A percentile compares a stretch with the other conserved stretches of the same genome.
Conservation (phyloP, 2,329 filamentous ascomycete species). For the Blastomyces parvus region DNA sequence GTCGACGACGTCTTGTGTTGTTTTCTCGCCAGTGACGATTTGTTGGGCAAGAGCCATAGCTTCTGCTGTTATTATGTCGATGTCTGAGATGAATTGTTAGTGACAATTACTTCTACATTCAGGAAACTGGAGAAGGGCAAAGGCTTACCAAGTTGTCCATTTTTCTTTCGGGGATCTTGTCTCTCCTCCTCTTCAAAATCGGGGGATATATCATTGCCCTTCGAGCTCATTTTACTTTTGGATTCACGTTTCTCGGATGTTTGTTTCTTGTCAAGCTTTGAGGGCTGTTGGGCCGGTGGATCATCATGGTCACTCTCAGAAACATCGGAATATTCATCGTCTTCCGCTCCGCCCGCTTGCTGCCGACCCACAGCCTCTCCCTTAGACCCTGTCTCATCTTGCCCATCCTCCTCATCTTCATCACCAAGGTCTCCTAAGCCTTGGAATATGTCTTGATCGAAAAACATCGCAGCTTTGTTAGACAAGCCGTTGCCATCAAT, state of each 20-base stretch:
- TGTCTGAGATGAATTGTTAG: conserved; percentile 47
- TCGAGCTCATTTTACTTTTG: conserved; percentile 18
- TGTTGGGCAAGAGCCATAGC: conserved; percentile 95
- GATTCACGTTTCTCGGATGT: conserved; percentile 17
- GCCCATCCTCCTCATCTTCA: conserved; percentile 44
- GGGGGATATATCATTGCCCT: conserved; percentile 24
- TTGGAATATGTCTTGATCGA: conserved; percentile 90
- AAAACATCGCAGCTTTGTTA: conserved; percentile 77
- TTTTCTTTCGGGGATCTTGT: conserved; percentile 33
- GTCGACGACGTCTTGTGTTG: conserved; percentile 69
- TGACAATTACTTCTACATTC: not conserved
- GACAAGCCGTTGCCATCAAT: conserved; percentile 53
- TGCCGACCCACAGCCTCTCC: not conserved
- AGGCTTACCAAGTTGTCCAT: conserved; percentile 36
- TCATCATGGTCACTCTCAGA: not conserved
- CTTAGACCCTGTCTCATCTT: conserved; percentile 31
- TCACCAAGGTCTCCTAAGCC: conserved; percentile 61
- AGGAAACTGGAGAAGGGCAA: conserved; percentile 17
- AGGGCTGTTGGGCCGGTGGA: conserved; percentile 6
- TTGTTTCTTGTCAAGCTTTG: conserved; percentile 19
- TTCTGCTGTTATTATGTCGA: conserved; percentile 98
- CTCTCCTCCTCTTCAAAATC: conserved; percentile 28
- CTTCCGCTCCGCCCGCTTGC: conserved; percentile 28
- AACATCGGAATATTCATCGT: conserved; percentile 20
- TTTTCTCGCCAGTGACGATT: conserved; percentile 77